Conservation (phyloP, 75 land plant species). For the Pinus taeda region DNA sequence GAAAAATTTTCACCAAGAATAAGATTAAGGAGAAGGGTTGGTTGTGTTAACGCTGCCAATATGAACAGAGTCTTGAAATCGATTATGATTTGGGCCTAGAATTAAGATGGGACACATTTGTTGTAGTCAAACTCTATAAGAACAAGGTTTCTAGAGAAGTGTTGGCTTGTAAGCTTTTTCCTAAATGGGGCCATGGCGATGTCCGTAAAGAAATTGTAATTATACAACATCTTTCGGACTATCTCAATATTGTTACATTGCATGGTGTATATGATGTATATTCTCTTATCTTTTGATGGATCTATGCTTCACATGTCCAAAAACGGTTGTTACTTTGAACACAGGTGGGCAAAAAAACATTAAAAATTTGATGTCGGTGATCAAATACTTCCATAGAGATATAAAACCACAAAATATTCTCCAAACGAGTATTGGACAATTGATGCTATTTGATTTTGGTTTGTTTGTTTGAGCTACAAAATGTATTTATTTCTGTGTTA, state of each 20-base stretch:
- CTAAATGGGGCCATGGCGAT: constrained; percentile 56
- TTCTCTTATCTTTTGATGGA: constrained; percentile 85
- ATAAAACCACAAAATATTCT: constrained; percentile 87
- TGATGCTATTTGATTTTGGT: constrained; percentile 86
- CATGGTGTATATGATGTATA: constrained; percentile 64
- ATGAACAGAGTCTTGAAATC: constrained; percentile 38
- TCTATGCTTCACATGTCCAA: constrained; percentile 58
- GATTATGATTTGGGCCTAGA: constrained; percentile 34
- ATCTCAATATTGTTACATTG: constrained; percentile 53
- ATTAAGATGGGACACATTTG: constrained; percentile 72
- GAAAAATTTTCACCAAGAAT: constrained; percentile 22
- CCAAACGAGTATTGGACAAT: constrained; percentile 30
- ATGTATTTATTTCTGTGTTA: constrained; percentile 26
- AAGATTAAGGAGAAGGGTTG: constrained; percentile 55
- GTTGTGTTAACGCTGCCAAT: constrained; percentile 43
- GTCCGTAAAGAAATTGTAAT: constrained; percentile 83
- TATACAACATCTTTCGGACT: constrained; percentile 67
- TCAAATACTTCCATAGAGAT: constrained; percentile 74
- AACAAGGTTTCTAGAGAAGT: constrained; percentile 38
- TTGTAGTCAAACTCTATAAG: constrained; percentile 50
- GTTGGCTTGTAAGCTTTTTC: constrained; percentile 72
- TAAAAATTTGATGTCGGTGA: constrained; percentile 49
- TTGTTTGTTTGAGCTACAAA: constrained; percentile 50
- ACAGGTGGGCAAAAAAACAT: constrained; percentile 51
- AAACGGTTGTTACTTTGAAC: constrained; percentile 53